phyloP scores from a whole-genome alignment of 345 rosid species.

The Populus euphratica region DNA sequence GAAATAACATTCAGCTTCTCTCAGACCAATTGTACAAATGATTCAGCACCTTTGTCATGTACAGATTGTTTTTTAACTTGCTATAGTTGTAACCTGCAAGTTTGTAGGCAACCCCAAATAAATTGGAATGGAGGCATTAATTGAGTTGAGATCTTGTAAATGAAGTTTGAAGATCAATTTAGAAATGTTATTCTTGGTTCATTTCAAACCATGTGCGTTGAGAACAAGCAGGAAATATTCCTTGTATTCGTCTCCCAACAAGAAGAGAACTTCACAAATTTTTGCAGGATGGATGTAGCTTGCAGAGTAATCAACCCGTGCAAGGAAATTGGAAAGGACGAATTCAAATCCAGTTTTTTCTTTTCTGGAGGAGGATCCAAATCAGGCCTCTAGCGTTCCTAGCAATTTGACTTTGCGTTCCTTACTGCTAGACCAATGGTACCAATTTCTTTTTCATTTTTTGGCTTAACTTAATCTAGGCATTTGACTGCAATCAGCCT shows the following conservation, averaged over 20 bases:
- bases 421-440: too few species aligned
- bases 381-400: too few species aligned
- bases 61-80: not conserved
- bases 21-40: slow-evolving; percentile 15
- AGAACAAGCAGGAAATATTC: not conserved
- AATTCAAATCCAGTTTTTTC: too few species aligned
- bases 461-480: not conserved
- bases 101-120: not conserved
- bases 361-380: too few species aligned
- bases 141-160: not conserved
- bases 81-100: not conserved
- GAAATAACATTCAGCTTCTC: not conserved
- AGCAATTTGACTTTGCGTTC: too few species aligned
- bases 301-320: not conserved
- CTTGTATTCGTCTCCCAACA: not conserved
- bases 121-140: not conserved
- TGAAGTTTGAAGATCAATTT: not conserved
- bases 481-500: not conserved
- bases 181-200: not conserved
- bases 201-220: not conserved
- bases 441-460: too few species aligned
- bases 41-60: not conserved
- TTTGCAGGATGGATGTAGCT: not conserved
- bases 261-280: not conserved
- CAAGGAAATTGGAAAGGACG: too few species aligned